Evolutionary conservation across 805 yeast genomes (phyloP), one percentile per base, ranked within the genome.

Genomic region (Ogataea haglerorum): DNA sequence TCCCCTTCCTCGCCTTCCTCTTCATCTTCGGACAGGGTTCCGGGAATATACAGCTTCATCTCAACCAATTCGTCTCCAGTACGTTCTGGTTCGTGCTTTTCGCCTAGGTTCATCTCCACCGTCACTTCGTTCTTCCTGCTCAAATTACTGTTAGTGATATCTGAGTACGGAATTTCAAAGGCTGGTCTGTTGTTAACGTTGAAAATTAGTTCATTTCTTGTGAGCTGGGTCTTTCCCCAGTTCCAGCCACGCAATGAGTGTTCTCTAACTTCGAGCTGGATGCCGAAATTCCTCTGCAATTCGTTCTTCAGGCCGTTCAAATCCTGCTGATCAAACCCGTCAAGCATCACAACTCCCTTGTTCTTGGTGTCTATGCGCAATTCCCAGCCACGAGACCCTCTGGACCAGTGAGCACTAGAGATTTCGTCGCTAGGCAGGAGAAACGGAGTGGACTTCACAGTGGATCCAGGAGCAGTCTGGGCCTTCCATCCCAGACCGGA

Each of bases 161-260:
- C 79, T 8, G 73, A 56, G 60, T 89, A 93, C 2, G 98, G 96
- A 31, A 93, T 67, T 65, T 93, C 99, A 61, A 91, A 91, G 10
- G 83, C 78, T 3, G 99, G 98, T 55, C 85, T 82, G 52, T 88
- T 88, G 57, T 85, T 85, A 16, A 90, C 81, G 43, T 81, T 79
- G 65, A 93, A 90, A 21, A 87, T 78, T 61, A 93, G 70, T 63
- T 93, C 99, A 53, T 88, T 86, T 61, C 96, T 78, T 15, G 95
- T 96, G 59, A 93, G 77, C 60, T 90, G 96, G 12, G 91, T 73
- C 49, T 83, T 80, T 40, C 99, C 99, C 99, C 99, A 93, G 65
- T 93, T 93, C 99, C 99, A 93, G 23, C 99, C 99, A 67, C 96
- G 78, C 49, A 93, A 69, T 4, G 96, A 85, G 64, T 93, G 99